Evolutionary conservation across 164 flowering plant genomes (phyloP).

Genomic region (Dillenia turbinata): DNA sequence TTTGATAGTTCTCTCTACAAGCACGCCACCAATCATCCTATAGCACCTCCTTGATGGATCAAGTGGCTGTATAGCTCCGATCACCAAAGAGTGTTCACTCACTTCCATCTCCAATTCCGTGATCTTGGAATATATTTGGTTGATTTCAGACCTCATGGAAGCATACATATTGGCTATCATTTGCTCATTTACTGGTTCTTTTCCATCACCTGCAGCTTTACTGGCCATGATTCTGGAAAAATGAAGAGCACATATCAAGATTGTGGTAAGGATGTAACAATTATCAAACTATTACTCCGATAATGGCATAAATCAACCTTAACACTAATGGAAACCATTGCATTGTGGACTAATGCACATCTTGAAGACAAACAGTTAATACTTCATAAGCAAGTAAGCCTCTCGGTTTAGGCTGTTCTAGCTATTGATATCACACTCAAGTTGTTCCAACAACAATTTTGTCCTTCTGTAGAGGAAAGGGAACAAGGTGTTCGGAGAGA

Average conservation of each 20-base stretch:
- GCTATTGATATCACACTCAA: too few relatives aligned
- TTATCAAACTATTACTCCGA: too few relatives aligned
- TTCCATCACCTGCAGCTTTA: constrained; percentile 33
- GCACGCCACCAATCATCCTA: constrained; percentile 93
- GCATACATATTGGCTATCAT: constrained; percentile 69
- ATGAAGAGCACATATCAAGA: not conserved
- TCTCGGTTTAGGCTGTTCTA: too few relatives aligned
- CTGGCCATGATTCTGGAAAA: constrained; percentile 39
- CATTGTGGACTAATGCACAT: too few relatives aligned
- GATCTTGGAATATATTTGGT: constrained; percentile 78
- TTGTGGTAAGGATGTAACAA: too few relatives aligned
- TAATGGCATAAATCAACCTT: too few relatives aligned
- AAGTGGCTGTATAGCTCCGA: constrained; percentile 74
- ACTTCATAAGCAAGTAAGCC: too few relatives aligned
- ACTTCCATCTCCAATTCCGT: constrained; percentile 94
- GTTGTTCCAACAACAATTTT: too few relatives aligned
- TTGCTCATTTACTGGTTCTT: constrained; percentile 78
- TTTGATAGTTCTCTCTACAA: constrained; percentile 87
- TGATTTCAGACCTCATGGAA: constrained; percentile 71
- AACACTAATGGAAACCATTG: too few relatives aligned
- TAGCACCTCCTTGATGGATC: constrained; percentile 85
- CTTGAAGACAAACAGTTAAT: too few relatives aligned
- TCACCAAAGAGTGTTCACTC: constrained; percentile 86
- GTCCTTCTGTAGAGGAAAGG: too few relatives aligned
- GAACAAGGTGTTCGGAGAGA: too few relatives aligned